These are phyloP conservation scores for Liriodendron chinense DNA, from an alignment of 164 flowering plant species.

Conservation along the genomic window DNA sequence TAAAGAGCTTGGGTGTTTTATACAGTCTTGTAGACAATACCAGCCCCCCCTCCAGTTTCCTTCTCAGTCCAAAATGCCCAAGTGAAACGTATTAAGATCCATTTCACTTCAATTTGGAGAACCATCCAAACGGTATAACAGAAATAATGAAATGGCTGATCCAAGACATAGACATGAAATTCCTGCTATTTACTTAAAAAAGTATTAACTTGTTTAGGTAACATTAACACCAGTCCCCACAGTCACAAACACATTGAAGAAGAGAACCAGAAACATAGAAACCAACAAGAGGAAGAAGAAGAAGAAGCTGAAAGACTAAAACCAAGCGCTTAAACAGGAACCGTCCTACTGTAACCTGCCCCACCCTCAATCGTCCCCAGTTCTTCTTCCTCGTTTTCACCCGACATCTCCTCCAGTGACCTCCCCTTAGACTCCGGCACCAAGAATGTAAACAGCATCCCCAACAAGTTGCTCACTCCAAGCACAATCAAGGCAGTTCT, in stretches of 20 bases:
- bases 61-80: too few relatives aligned
- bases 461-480: conserved; percentile 27
- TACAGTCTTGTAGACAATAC: too few relatives aligned
- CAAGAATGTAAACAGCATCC: conserved; percentile 32
- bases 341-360: neutral
- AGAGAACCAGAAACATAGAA: neutral
- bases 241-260: neutral
- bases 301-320: neutral
- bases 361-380: neutral
- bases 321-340: neutral
- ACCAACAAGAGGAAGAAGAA: neutral
- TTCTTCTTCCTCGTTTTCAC: conserved; percentile 19
- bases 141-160: too few relatives aligned
- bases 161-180: too few relatives aligned
- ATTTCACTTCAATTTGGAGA: too few relatives aligned
- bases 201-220: too few relatives aligned
- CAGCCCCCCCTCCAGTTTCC: too few relatives aligned
- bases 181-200: too few relatives aligned
- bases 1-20: too few relatives aligned
- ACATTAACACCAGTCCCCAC: too few relatives aligned
- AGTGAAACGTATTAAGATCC: too few relatives aligned
- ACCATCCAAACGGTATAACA: too few relatives aligned
- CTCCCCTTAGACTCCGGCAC: conserved; percentile 47
- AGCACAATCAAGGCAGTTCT: conserved; percentile 35
- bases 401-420: conserved; percentile 41